Evolutionary conservation across 495 filamentous ascomycete species (phyloP), one percentile per base, ranked within the genome.

Genomic region (Penicillium egyptiacum): DNA sequence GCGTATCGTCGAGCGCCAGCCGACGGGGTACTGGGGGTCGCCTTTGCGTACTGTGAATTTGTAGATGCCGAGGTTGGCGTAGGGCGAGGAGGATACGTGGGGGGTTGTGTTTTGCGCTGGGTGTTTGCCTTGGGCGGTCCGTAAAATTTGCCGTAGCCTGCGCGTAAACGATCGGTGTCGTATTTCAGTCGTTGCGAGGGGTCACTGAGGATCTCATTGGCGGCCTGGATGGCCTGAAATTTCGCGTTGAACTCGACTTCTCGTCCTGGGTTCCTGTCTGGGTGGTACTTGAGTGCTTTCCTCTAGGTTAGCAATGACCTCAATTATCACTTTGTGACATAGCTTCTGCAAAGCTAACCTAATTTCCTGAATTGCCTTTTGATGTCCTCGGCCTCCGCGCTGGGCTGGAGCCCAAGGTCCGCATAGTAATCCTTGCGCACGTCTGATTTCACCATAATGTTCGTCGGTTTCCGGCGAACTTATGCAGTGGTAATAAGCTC

Each of bases 351-450:
- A 10, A 41, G 59, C 78, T 53, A 75, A 91, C 89, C 89, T 62
- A 96, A 80, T 71, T 90, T 92, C 62, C 85, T 82, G 75, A 91
- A 97, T 62, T 91, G 88, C 74, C 85, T 92, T 71, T 90, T 94
- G 63, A 96, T 83, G 37, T 94, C 90, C 4, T 82, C 81, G 4
- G 79, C 62, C 57, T 87, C 83, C 35, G 88, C 89, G 55, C 74
- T 78, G 8, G 83, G 69, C 0, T 78, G 63, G 11, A 96, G 68
- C 49, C 88, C 89, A 30, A 96, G 79, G 73, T 96, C 92, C 41
- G 84, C 83, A 72, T 96, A 96, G 77, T 96, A 96, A 72, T 96
- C 86, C 64, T 82, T 81, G 57, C 79, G 80, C 58, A 83, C 76
- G 60, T 93, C 89, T 53, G 81, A 73, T 73, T 89, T 91, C 56